A percentile compares a stretch with the other conserved stretches of the same genome.
Conservation (phyloP, 805 yeast genomes). For the Saturnispora zaruensis region DNA sequence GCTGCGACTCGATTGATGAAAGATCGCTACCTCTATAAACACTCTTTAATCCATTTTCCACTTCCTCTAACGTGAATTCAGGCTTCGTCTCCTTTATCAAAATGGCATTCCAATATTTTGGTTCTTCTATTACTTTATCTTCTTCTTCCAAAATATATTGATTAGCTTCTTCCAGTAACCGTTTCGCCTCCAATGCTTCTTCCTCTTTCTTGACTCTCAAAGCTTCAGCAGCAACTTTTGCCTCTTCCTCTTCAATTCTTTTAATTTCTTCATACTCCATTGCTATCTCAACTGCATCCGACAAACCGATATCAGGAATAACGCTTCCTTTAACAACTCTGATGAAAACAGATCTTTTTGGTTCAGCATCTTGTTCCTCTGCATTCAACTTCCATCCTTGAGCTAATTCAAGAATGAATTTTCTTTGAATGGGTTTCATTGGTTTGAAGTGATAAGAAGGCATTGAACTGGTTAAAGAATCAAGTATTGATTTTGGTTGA, state of each 20-base stretch:
- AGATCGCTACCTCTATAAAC: conserved; percentile 1
- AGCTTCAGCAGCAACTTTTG: conserved; percentile 21
- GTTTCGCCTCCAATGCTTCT: conserved; percentile 19
- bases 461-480: conserved; percentile 29
- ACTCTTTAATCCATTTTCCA: conserved; percentile 25
- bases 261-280: conserved; percentile 26
- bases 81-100: conserved; percentile 43
- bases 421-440: conserved; percentile 62
- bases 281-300: conserved; percentile 33
- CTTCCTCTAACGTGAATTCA: conserved; percentile 42
- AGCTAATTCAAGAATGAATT: conserved; percentile 62
- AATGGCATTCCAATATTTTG: conserved; percentile 41
- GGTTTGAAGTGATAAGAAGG: conserved; percentile 55
- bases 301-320: conserved; percentile 39
- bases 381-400: conserved; percentile 48
- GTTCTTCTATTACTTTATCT: not conserved
- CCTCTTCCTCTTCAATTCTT: conserved; percentile 22
- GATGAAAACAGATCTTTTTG: conserved; percentile 65
- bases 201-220: conserved; percentile 23
- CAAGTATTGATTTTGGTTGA: conserved; percentile 2
- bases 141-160: not conserved
- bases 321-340: conserved; percentile 26
- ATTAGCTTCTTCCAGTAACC: not conserved
- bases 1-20: conserved; percentile 4
- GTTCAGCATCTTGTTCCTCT: conserved; percentile 78